These are phyloP conservation scores for Verticillium nonalfalfae DNA, from an alignment of 2,329 filamentous ascomycete species.

Conservation along the genomic window DNA sequence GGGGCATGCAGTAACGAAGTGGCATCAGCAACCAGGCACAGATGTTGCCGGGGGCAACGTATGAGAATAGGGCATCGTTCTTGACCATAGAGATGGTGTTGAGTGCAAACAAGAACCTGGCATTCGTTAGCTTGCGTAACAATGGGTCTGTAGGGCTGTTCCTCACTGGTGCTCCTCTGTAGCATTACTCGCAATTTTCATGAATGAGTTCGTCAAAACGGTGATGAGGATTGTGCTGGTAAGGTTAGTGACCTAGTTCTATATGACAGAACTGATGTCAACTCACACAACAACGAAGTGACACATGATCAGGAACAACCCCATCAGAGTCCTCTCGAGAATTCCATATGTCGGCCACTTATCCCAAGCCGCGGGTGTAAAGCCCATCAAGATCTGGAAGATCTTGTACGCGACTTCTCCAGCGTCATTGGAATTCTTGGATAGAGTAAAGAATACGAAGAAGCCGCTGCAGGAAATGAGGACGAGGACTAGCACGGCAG, in stretches of 20 bases:
- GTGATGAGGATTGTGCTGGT: conserved; percentile 79
- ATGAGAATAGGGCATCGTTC: conserved; percentile 93
- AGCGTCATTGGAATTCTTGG: conserved; percentile 64
- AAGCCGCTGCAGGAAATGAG: conserved; percentile 89
- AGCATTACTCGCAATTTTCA: conserved; percentile 88
- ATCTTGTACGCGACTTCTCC: conserved; percentile 79
- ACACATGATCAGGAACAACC: conserved; percentile 84
- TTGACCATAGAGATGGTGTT: conserved; percentile 98
- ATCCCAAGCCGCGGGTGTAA: conserved; percentile 87
- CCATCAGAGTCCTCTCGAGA: conserved; percentile 69
- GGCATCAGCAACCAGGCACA: conserved; percentile 87
- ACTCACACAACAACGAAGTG: conserved; percentile 82
- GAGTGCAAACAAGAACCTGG: conserved; percentile 80
- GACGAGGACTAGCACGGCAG: conserved; percentile 78
- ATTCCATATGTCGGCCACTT: conserved; percentile 69
- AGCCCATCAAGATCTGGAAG: conserved; percentile 93
- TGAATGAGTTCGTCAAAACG: conserved; percentile 94
- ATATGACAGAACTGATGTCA: too few species aligned
- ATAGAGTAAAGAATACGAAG: conserved; percentile 88
- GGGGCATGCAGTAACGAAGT: conserved; percentile 70
- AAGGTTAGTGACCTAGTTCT: neutral
- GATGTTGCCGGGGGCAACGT: conserved; percentile 86
- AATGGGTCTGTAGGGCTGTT: neutral
- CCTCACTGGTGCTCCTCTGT: conserved; percentile 76
- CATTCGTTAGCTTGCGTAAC: neutral